Percentiles rank a stretch among this genome's conserved stretches.
phyloP scores from a whole-genome alignment of 345 rosid genomes.

The Salix udensis region DNA sequence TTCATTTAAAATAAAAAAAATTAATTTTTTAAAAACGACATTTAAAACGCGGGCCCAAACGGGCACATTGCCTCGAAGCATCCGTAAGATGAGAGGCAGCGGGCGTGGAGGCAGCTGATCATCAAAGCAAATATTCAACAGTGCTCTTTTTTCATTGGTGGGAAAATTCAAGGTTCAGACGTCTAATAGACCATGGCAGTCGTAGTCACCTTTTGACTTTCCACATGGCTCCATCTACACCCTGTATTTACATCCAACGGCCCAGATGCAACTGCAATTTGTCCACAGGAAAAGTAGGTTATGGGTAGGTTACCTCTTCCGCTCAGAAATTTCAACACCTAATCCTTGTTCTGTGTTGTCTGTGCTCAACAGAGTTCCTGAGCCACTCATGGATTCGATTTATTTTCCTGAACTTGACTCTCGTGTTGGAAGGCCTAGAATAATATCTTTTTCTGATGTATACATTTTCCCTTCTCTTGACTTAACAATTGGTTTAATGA shows the following conservation, averaged over 20 bases:
- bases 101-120: no score
- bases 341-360: not conserved
- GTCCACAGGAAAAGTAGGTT: not conserved
- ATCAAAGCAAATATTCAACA: not conserved
- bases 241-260: not conserved
- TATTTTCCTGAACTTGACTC: not conserved
- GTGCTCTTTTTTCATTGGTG: not conserved
- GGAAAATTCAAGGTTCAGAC: not conserved
- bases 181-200: not conserved
- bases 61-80: no score
- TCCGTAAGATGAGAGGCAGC: no score
- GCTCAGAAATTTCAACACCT: not conserved
- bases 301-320: not conserved
- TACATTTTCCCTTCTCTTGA: not conserved
- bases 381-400: not conserved
- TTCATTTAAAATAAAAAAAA: no score
- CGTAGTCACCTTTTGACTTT: not conserved
- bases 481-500: not conserved
- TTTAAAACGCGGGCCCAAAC: no score
- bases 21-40: no score
- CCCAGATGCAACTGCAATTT: not conserved
- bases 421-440: not conserved
- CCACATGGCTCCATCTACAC: not conserved
- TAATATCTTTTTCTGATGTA: not conserved
- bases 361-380: not conserved